A percentile compares a stretch with the other conserved stretches of the same genome.
Evolutionary conservation across 495 filamentous ascomycete genomes (phyloP).

Genomic region (Beverwykella pulmonaria): DNA sequence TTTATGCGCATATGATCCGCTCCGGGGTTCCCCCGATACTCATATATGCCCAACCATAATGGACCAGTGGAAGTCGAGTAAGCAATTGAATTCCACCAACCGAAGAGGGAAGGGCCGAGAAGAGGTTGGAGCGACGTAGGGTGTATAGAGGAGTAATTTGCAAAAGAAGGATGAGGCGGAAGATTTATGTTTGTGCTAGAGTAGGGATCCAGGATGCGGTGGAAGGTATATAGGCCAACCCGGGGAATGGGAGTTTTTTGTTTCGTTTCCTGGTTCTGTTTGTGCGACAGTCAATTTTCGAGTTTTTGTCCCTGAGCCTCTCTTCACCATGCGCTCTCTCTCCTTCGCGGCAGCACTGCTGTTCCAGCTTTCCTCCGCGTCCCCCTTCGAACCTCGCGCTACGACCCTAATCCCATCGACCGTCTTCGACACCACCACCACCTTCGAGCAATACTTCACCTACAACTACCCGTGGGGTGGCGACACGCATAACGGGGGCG

Average conservation of each 20-base stretch:
- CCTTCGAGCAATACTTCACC: slow-evolving; percentile 56
- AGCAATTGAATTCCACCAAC: background rate
- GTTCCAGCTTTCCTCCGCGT: background rate
- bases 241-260: background rate
- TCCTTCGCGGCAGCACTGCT: background rate
- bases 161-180: background rate
- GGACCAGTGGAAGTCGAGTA: background rate
- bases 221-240: background rate
- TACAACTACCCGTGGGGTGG: slow-evolving; percentile 55
- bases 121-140: background rate
- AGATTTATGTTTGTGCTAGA: background rate
- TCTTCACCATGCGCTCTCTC: background rate
- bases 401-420: slow-evolving; percentile 56
- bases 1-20: background rate
- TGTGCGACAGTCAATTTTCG: background rate
- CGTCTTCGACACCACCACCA: slow-evolving; percentile 55
- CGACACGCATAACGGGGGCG: slow-evolving; percentile 58
- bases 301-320: background rate
- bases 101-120: background rate
- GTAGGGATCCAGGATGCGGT: background rate
- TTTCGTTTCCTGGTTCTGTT: background rate
- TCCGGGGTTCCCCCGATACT: background rate
- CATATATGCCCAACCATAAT: background rate
- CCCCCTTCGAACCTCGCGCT: background rate
- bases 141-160: background rate